Percentiles rank a stretch among this genome's conserved stretches.
Evolutionary conservation across 257 asterid species (phyloP).

Genomic region (Perilla frutescens): DNA sequence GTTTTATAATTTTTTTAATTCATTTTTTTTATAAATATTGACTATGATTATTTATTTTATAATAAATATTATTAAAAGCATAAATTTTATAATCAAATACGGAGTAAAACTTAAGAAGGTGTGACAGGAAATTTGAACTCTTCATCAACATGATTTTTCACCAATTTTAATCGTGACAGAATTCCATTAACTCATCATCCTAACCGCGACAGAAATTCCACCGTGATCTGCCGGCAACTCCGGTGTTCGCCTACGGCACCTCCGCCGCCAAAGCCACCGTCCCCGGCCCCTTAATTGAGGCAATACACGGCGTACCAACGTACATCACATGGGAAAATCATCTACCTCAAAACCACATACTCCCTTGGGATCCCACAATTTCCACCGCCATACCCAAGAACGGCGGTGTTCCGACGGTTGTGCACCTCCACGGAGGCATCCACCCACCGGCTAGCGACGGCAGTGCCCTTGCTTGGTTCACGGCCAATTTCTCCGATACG

Average conservation of each 20-base stretch:
- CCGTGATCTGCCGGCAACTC: conserved; percentile 61
- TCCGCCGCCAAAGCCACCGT: conserved; percentile 54
- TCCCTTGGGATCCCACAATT: conserved; percentile 82
- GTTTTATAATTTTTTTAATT: no score
- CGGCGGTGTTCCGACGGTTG: conserved; percentile 70
- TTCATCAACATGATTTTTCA: no score
- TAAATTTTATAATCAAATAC: no score
- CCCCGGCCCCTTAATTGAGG: conserved; percentile 85
- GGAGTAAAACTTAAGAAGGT: no score
- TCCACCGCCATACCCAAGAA: conserved; percentile 58
- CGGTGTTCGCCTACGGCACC: conserved; percentile 68
- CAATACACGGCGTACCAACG: conserved; percentile 54
- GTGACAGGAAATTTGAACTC: no score
- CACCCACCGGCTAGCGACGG: conserved; percentile 63
- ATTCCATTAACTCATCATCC: no score
- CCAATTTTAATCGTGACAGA: no score
- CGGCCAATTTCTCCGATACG: conserved; percentile 42
- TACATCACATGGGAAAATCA: conserved; percentile 58
- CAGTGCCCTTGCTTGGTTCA: conserved; percentile 62
- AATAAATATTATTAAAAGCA: no score
- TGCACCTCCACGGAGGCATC: conserved; percentile 76
- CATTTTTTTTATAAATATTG: no score
- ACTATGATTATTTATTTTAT: no score
- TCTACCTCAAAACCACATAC: conserved; percentile 69
- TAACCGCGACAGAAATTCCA: conserved; percentile 62